phyloP scores from a whole-genome alignment of 257 asterid species.

The Lycium barbarum region DNA sequence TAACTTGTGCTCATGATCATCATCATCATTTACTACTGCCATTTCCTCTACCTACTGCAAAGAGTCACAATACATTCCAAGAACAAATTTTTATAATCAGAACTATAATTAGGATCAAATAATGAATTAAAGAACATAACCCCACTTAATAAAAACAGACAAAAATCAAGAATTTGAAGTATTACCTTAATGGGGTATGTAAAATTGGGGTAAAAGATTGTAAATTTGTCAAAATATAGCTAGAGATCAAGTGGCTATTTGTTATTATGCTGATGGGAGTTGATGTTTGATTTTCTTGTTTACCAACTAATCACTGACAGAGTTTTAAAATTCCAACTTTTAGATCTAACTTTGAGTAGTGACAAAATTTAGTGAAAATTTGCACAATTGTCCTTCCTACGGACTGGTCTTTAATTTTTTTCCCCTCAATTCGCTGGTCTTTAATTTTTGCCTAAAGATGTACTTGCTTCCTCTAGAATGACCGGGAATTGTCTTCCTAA shows the following conservation, averaged over 20 bases:
- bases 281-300: constrained; percentile 3
- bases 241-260: background rate
- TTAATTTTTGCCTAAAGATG: too few species aligned
- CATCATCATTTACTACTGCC: constrained; percentile 69
- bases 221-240: background rate
- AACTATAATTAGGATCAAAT: constrained; percentile 6
- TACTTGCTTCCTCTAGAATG: too few species aligned
- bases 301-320: constrained; percentile 14
- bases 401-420: too few species aligned
- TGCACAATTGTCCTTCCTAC: too few species aligned
- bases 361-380: background rate
- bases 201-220: background rate
- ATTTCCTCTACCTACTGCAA: constrained; percentile 40
- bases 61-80: background rate
- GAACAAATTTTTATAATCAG: background rate
- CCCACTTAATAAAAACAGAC: background rate
- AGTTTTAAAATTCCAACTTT: constrained; percentile 24
- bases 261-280: background rate
- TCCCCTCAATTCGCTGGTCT: too few species aligned
- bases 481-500: too few species aligned
- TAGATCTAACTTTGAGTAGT: background rate
- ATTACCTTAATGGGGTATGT: background rate
- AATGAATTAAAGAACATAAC: background rate
- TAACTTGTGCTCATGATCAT: constrained; percentile 47
- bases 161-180: background rate